Percentiles rank a stretch among this genome's conserved stretches.
phyloP scores from a whole-genome alignment of 1,284 basidiomycete genomes.

The Cutaneotrichosporon sp. region DNA sequence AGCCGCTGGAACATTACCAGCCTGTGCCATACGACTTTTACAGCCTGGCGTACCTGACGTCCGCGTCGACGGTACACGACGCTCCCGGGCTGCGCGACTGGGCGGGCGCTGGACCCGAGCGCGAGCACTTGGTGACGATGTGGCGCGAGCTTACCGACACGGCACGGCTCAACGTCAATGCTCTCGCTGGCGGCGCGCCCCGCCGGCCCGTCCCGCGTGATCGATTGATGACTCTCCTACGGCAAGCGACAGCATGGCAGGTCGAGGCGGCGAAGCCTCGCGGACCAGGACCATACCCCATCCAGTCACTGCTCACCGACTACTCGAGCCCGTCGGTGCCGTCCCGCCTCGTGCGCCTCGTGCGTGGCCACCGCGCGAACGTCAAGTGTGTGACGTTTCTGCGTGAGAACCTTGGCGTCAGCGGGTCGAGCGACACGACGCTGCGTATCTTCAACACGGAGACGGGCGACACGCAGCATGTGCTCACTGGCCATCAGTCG shows the following conservation, averaged over 20 bases:
- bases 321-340: constrained; percentile 39
- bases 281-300: constrained; percentile 13
- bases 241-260: constrained; percentile 52
- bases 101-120: constrained; percentile 47
- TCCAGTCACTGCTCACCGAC: constrained; percentile 38
- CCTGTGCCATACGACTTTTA: constrained; percentile 52
- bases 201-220: constrained; percentile 45
- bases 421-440: constrained; percentile 48
- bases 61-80: constrained; percentile 50
- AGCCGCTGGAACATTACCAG: constrained; percentile 53
- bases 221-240: constrained; percentile 47
- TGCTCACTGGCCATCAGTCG: constrained; percentile 46
- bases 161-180: neutral
- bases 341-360: constrained; percentile 22
- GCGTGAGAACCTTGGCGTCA: constrained; percentile 45
- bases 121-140: constrained; percentile 42
- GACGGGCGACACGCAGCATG: constrained; percentile 24
- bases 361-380: constrained; percentile 48
- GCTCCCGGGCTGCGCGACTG: constrained; percentile 51
- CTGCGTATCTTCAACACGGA: constrained; percentile 37
- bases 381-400: constrained; percentile 51
- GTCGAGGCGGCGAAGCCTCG: constrained; percentile 28
- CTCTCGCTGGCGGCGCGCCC: constrained; percentile 8
- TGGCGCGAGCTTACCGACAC: constrained; percentile 46
- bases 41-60: constrained; percentile 51